Evolutionary conservation across 768 basidiomycete species (phyloP).

Genomic region (Suillus brevipes): DNA sequence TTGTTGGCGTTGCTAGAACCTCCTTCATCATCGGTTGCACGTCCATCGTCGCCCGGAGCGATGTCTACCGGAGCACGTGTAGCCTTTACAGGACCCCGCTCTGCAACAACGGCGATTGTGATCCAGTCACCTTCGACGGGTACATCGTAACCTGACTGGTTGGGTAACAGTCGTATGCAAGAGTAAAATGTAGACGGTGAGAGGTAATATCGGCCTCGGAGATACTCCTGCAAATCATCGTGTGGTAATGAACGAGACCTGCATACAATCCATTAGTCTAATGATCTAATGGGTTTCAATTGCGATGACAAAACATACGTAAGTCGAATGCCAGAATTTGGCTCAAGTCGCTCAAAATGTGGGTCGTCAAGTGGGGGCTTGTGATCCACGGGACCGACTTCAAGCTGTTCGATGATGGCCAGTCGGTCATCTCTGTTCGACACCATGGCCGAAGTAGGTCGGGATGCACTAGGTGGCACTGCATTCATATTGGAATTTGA

Average conservation of each 20-base stretch:
- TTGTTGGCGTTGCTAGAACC: constrained; percentile 1
- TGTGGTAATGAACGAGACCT: constrained; percentile 77
- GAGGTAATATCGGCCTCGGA: constrained; percentile 82
- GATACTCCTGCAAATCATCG: constrained; percentile 75
- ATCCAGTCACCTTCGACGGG: constrained; percentile 94
- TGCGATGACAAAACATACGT: constrained; percentile 49
- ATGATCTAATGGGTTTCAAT: constrained; percentile 1
- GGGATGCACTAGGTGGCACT: constrained; percentile 8
- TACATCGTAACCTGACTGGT: constrained; percentile 85
- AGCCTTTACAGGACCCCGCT: constrained; percentile 77
- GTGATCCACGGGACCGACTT: constrained; percentile 78
- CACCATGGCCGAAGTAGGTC: constrained; percentile 5
- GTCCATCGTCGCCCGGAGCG: constrained; percentile 46
- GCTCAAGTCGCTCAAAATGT: constrained; percentile 76
- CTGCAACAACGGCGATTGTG: constrained; percentile 93
- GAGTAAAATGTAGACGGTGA: constrained; percentile 91
- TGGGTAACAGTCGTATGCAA: constrained; percentile 69
- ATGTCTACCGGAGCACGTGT: constrained; percentile 63
- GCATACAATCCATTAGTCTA: constrained; percentile 4
- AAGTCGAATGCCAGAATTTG: constrained; percentile 86
- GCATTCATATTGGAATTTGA: constrained; percentile 9
- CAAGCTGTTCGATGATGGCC: constrained; percentile 72
- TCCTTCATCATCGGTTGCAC: constrained; percentile 33
- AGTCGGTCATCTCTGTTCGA: constrained; percentile 57
- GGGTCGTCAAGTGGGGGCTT: constrained; percentile 72